Conservation (phyloP, 345 rosid genomes). For the Triadica sebifera region DNA sequence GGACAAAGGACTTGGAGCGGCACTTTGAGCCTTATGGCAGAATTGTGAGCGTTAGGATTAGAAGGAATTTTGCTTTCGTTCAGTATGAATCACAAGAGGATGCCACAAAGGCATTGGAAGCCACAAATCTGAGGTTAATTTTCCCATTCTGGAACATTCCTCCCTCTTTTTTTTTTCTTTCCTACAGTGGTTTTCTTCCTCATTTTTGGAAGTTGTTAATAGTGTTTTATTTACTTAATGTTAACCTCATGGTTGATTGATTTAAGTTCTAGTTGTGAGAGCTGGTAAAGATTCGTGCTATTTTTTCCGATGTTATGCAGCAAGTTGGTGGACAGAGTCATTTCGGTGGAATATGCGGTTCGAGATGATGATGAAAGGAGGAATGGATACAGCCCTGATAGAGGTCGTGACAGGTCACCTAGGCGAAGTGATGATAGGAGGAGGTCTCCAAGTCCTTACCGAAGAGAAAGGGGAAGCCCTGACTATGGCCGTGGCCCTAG, state of each 20-base stretch:
- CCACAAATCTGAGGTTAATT: constrained; percentile 68
- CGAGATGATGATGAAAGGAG: constrained; percentile 82
- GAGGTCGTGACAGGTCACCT: constrained; percentile 70
- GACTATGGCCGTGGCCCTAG: constrained; percentile 86
- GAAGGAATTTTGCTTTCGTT: constrained; percentile 94
- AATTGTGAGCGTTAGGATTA: constrained; percentile 80
- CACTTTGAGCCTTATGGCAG: constrained; percentile 94
- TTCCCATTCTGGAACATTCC: background rate
- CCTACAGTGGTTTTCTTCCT: constrained; percentile 8
- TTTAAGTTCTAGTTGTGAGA: background rate
- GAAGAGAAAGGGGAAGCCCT: constrained; percentile 86
- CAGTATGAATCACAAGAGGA: constrained; percentile 88
- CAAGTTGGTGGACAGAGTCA: constrained; percentile 81
- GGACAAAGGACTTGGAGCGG: constrained; percentile 87
- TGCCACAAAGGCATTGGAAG: constrained; percentile 79
- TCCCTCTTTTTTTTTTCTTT: constrained; percentile 5
- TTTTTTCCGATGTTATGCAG: constrained; percentile 35
- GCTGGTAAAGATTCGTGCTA: background rate
- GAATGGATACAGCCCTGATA: constrained; percentile 69
- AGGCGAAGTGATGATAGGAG: constrained; percentile 57
- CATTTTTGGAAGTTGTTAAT: background rate
- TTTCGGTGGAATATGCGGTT: constrained; percentile 89
- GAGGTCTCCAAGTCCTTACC: constrained; percentile 78
- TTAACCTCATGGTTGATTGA: background rate
- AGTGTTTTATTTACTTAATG: background rate